These are phyloP conservation scores for Metschnikowia lachancei DNA, from an alignment of 805 yeast genomes.

Conservation along the genomic window DNA sequence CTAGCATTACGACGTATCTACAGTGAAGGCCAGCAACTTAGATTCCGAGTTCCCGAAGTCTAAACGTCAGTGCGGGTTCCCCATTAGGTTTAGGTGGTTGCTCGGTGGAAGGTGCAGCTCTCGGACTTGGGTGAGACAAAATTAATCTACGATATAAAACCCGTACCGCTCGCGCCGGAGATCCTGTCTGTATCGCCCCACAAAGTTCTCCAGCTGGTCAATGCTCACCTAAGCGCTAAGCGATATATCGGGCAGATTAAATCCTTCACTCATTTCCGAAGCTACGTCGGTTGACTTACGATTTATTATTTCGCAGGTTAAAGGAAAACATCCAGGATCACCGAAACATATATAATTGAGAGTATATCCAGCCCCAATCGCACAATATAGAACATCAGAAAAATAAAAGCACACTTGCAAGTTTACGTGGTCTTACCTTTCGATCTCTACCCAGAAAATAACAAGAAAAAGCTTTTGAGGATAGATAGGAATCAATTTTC, in stretches of 20 bases:
- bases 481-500: neutral
- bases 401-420: neutral
- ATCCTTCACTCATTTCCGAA: neutral
- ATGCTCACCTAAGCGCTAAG: neutral
- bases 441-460: neutral
- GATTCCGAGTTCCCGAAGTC: conserved; percentile 50
- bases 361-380: neutral
- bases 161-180: neutral
- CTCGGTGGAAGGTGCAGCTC: neutral
- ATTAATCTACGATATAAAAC: neutral
- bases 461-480: neutral
- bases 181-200: neutral
- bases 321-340: no score
- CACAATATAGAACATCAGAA: neutral
- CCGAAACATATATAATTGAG: neutral
- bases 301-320: neutral
- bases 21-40: conserved; percentile 58
- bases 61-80: neutral
- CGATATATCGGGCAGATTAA: neutral
- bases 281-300: neutral
- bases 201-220: neutral
- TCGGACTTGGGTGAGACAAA: neutral
- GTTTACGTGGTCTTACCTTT: neutral
- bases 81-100: neutral
- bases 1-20: conserved; percentile 63